phyloP scores from a whole-genome alignment of 805 yeast species.

The Wickerhamomyces xylosicus region DNA sequence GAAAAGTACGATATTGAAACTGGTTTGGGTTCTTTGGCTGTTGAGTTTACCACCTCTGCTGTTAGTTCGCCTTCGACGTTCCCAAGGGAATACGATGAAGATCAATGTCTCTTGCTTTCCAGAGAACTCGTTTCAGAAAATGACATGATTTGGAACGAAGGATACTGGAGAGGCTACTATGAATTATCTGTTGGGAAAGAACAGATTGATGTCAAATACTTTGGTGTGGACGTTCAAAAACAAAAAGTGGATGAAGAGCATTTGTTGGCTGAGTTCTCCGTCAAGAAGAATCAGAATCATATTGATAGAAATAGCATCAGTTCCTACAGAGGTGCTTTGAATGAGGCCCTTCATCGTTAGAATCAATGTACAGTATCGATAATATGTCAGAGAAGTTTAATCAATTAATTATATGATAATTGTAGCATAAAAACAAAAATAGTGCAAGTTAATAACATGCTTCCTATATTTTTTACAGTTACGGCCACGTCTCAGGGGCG shows the following conservation, averaged over 20 bases:
- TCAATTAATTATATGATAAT: too few species aligned
- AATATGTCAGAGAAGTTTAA: too few species aligned
- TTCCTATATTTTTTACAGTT: too few species aligned
- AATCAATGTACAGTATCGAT: too few species aligned
- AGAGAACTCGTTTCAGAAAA: conserved; percentile 5
- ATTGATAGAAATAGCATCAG: conserved; percentile 4
- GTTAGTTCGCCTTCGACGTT: conserved; percentile 18
- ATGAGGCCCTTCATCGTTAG: too few species aligned
- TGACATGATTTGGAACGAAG: conserved; percentile 8
- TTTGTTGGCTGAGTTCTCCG: conserved; percentile 4
- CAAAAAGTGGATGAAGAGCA: conserved; percentile 1
- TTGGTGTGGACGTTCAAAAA: conserved; percentile 5
- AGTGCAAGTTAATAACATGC: too few species aligned
- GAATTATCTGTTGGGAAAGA: conserved; percentile 1
- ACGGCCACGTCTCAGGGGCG: too few species aligned
- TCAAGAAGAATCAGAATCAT: conserved; percentile 2
- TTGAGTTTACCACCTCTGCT: conserved; percentile 17
- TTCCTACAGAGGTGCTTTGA: conserved; percentile 1
- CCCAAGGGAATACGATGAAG: conserved; percentile 1
- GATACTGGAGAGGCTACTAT: conserved; percentile 8
- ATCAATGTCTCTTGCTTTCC: conserved; percentile 1
- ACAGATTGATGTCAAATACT: conserved; percentile 2
- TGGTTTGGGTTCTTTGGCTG: conserved; percentile 16
- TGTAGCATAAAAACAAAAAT: too few species aligned
- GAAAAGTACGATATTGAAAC: conserved; percentile 11